These are phyloP conservation scores for Tuber microsphaerosporum DNA, from an alignment of 495 filamentous ascomycete species.

Conservation along the genomic window DNA sequence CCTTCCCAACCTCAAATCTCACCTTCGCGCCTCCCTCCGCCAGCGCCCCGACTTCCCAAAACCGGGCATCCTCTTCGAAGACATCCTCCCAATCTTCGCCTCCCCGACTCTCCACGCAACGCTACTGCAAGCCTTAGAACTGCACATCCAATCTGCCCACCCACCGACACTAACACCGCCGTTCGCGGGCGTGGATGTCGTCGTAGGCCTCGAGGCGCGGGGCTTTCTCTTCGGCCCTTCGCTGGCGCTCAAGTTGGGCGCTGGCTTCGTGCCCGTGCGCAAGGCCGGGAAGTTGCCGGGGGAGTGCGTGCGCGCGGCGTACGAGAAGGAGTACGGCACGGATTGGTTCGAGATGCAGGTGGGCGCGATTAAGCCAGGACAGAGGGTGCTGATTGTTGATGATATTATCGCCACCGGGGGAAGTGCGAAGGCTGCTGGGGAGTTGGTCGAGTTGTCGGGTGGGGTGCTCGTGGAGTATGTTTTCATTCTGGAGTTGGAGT, in stretches of 20 bases:
- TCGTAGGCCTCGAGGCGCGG: constrained; percentile 87
- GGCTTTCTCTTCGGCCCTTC: constrained; percentile 94
- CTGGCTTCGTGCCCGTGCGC: constrained; percentile 87
- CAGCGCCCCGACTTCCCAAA: constrained; percentile 92
- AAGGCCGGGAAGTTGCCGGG: constrained; percentile 97
- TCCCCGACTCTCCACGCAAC: constrained; percentile 64
- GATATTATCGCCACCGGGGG: constrained; percentile 98
- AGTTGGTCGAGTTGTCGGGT: constrained; percentile 75
- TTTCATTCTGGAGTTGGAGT: constrained; percentile 93
- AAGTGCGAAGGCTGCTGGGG: constrained; percentile 78
- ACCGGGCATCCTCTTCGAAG: constrained; percentile 92
- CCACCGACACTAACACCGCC: constrained; percentile 46
- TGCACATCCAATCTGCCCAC: constrained; percentile 59
- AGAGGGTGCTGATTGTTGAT: constrained; percentile 87
- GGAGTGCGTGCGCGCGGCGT: constrained; percentile 69
- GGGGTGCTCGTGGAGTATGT: constrained; percentile 80
- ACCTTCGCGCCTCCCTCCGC: constrained; percentile 54
- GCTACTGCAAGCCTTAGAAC: constrained; percentile 77
- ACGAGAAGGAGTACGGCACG: constrained; percentile 92
- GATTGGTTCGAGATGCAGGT: constrained; percentile 95
- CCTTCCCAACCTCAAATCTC: constrained; percentile 25
- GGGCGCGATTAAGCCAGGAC: constrained; percentile 73
- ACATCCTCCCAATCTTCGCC: constrained; percentile 95
- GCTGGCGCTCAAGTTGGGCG: constrained; percentile 74
- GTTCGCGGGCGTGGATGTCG: constrained; percentile 66